A percentile compares a stretch with the other conserved stretches of the same genome.
Conservation (phyloP, 495 filamentous ascomycete species). For the Podospora conica region DNA sequence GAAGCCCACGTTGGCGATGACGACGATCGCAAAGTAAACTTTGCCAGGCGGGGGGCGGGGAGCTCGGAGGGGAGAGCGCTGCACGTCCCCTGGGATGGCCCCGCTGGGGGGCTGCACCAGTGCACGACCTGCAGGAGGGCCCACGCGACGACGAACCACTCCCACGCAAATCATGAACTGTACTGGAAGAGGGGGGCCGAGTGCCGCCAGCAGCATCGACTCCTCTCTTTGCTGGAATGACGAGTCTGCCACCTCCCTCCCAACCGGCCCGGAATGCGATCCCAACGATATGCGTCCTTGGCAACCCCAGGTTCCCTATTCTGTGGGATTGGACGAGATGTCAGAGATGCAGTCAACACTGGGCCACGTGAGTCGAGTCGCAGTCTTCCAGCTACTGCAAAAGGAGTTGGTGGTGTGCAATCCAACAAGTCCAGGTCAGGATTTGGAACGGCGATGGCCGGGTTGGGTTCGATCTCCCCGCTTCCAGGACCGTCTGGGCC, state of each 20-base stretch:
- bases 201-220: not conserved
- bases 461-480: not conserved
- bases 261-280: not conserved
- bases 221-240: not conserved
- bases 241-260: not conserved
- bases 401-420: too few species aligned
- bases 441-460: not conserved
- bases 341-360: not conserved
- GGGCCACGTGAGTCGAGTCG: not conserved
- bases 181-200: not conserved
- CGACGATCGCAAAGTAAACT: not conserved
- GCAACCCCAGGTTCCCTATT: slow-evolving; percentile 6
- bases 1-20: not conserved
- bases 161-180: slow-evolving; percentile 12
- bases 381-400: too few species aligned
- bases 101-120: slow-evolving; percentile 18
- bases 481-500: not conserved
- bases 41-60: not conserved
- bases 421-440: not conserved
- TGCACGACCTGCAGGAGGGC: slow-evolving; percentile 11
- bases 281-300: slow-evolving; percentile 3
- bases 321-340: not conserved
- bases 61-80: not conserved
- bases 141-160: slow-evolving; percentile 17
- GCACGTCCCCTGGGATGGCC: slow-evolving; percentile 8